Evolutionary conservation across 495 filamentous ascomycete species (phyloP), one percentile per base, ranked within the genome.

Genomic region (Lepraria neglecta): DNA sequence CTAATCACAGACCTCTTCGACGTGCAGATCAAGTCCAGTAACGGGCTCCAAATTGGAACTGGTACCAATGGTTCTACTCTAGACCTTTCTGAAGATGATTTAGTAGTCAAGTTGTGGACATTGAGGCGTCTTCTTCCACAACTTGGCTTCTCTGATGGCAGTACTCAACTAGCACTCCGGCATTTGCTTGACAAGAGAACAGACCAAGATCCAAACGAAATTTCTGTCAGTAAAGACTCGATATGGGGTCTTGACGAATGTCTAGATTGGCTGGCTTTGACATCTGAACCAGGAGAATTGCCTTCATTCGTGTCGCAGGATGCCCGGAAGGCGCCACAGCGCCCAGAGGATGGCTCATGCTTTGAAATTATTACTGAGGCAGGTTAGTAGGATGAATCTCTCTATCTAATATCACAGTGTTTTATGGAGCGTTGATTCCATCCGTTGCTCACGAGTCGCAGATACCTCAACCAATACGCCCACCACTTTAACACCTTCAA

Each of bases 241-340:
- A 79, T 89, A 12, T 95, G 90, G 87, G 91, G 91, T 21, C 73
- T 97, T 51, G 87, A 94, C 60, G 90, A 94, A 69, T 81, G 83
- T n/a, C 65, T 97, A 33, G 88, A 95, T 66, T 96, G 89, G 89
- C 76, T 97, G 21, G 88, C 89, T 24, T 75, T 88, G 63, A 80
- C 90, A 65, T 87, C 83, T 67, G 74, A 79, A 17, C 74, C 76
- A 63, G 80, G 82, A 6, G 86, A 92, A 67, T 79, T 94, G 35
- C 85, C 86, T 38, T 47, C 43, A n/a, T 56, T 35, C 58, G 17
- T 30, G 44, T 55, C 28, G 14, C 50, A 38, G 48, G 14, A 12
- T 19, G 10, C 42, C 42, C 27, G 28, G 19, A 55, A 55, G 38
- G 45, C 42, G 14, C 30, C 11, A 35, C 46, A 50, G 3, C 2